These are phyloP conservation scores for Candida anutae DNA, from an alignment of 1,139 yeast genomes.

Conservation along the genomic window DNA sequence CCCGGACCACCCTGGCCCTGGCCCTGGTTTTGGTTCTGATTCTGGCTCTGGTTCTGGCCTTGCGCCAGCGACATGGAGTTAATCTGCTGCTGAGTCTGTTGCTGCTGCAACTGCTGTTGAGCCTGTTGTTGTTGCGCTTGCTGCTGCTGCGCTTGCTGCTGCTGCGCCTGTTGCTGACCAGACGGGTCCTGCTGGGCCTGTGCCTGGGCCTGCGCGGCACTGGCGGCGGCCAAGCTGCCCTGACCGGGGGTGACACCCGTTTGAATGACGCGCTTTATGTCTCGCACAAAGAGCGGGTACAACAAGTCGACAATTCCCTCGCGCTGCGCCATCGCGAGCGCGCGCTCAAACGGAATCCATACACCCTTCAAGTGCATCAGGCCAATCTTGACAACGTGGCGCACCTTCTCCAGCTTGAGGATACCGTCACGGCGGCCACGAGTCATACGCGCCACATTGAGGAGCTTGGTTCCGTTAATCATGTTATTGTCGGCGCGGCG, in stretches of 20 bases:
- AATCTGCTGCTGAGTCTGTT: conserved; percentile 7
- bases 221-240: too few relatives aligned
- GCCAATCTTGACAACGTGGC: conserved; percentile 93
- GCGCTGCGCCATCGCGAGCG: conserved; percentile 81
- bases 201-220: conserved; percentile 4
- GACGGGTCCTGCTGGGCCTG: conserved; percentile 6
- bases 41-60: background rate
- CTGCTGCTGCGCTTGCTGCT: too few relatives aligned
- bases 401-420: conserved; percentile 75
- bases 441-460: conserved; percentile 92
- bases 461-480: conserved; percentile 90
- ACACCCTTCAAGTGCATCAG: conserved; percentile 97
- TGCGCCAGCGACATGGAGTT: background rate
- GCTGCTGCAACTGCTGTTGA: conserved; percentile 10
- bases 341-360: conserved; percentile 96
- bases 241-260: conserved; percentile 43
- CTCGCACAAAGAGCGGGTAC: conserved; percentile 84
- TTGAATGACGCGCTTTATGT: conserved; percentile 65
- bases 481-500: conserved; percentile 88
- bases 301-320: conserved; percentile 81
- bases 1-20: too few relatives aligned
- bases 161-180: too few relatives aligned
- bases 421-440: conserved; percentile 95
- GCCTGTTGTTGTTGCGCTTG: too few relatives aligned
- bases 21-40: background rate